These are phyloP conservation scores for Globisporangium solare DNA, from an alignment of 352 stramenopile genomes.

Conservation along the genomic window DNA sequence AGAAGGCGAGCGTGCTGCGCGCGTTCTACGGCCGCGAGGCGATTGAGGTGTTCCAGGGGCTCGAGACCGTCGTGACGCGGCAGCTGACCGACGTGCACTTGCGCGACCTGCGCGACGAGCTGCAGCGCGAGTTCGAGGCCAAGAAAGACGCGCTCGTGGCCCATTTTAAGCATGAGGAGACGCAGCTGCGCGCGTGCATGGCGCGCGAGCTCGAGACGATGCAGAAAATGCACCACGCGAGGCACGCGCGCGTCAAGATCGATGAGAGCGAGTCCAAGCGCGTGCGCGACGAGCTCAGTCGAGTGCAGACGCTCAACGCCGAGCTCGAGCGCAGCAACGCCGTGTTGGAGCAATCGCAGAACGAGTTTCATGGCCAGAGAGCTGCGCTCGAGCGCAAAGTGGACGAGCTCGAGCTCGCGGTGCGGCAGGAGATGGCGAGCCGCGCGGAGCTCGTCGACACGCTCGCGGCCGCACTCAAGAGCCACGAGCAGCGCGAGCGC, in stretches of 20 bases:
- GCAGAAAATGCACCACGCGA: conserved; percentile 62
- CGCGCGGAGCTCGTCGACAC: conserved; percentile 77
- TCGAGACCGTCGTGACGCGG: conserved; percentile 44
- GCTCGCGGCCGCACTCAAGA: conserved; percentile 55
- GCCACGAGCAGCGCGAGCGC: conserved; percentile 45
- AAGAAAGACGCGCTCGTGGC: conserved; percentile 57
- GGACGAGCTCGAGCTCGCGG: conserved; percentile 40
- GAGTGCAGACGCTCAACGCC: conserved; percentile 28
- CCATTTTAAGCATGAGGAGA: conserved; percentile 67
- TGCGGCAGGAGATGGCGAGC: conserved; percentile 55
- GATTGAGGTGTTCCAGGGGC: conserved; percentile 44
- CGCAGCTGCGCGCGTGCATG: conserved; percentile 51
- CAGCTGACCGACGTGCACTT: conserved; percentile 55
- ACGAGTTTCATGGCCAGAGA: conserved; percentile 30
- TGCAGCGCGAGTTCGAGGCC: conserved; percentile 53
- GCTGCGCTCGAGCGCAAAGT: conserved; percentile 38
- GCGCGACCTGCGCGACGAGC: conserved; percentile 35
- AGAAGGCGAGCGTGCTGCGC: conserved; percentile 43
- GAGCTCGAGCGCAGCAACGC: conserved; percentile 42
- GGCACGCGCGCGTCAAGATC: conserved; percentile 54
- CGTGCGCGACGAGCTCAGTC: conserved; percentile 36
- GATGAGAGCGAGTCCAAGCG: conserved; percentile 56
- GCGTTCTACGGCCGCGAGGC: conserved; percentile 57
- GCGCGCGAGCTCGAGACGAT: conserved; percentile 58
- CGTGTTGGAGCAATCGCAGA: conserved; percentile 40